phyloP scores from a whole-genome alignment of 768 basidiomycete species.

The Termitomyces sp. region DNA sequence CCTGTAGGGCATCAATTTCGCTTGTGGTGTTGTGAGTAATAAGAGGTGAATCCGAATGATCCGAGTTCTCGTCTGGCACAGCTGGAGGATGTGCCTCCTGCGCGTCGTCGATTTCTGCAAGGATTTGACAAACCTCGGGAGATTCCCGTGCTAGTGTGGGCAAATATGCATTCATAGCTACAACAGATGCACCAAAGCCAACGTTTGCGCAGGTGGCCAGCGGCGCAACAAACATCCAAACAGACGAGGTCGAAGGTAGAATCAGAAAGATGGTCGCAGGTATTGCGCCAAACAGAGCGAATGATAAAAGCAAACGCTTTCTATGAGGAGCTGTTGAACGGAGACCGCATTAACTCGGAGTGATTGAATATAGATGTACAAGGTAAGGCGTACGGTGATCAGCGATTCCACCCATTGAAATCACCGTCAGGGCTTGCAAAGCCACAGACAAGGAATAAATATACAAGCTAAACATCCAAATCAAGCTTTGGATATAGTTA shows the following conservation, averaged over 20 bases:
- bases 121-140: conserved; percentile 47
- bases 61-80: conserved; percentile 13
- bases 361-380: background rate
- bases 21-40: conserved; percentile 19
- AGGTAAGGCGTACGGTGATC: conserved; percentile 67
- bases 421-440: conserved; percentile 88
- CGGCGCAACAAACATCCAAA: conserved; percentile 67
- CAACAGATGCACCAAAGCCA: conserved; percentile 79
- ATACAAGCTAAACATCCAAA: conserved; percentile 55
- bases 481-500: background rate
- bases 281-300: conserved; percentile 68
- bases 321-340: conserved; percentile 51
- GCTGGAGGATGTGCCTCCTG: conserved; percentile 13
- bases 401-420: conserved; percentile 90
- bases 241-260: conserved; percentile 61
- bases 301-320: conserved; percentile 70
- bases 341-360: background rate
- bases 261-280: conserved; percentile 68
- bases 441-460: conserved; percentile 85
- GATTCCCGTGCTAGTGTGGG: conserved; percentile 66
- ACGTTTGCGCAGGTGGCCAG: conserved; percentile 79
- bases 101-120: conserved; percentile 26
- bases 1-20: conserved; percentile 21
- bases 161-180: conserved; percentile 89
- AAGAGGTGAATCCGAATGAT: conserved; percentile 34